Evolutionary conservation across 1,284 basidiomycete genomes (phyloP).

Genomic region (Hortiboletus rubellus): DNA sequence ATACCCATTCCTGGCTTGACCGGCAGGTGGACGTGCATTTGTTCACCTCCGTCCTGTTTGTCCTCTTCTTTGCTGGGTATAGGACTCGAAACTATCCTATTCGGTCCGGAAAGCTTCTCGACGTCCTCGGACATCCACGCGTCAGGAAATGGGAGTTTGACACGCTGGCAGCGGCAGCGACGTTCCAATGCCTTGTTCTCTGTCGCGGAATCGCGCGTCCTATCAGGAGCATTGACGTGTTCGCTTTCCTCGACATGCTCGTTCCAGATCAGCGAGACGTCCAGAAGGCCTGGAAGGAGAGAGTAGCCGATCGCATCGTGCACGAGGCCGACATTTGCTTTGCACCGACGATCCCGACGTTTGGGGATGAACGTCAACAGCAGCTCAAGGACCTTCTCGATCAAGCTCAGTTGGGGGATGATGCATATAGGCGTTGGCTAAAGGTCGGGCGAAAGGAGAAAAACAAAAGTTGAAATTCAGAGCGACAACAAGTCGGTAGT

Average conservation of each 20-base stretch:
- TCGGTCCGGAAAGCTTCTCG: slow-evolving; percentile 2
- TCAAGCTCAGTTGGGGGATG: neutral
- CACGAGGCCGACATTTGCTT: neutral
- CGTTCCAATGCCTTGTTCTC: slow-evolving; percentile 10
- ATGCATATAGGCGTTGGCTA: neutral
- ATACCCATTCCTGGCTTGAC: too few relatives aligned
- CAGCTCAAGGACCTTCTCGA: neutral
- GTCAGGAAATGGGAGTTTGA: slow-evolving; percentile 12
- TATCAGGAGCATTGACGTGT: neutral
- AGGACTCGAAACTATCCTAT: neutral
- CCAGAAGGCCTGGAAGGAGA: neutral
- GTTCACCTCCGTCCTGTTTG: neutral
- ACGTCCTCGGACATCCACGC: slow-evolving; percentile 5
- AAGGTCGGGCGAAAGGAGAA: too few relatives aligned
- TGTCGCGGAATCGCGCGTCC: slow-evolving; percentile 6
- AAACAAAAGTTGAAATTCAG: too few relatives aligned
- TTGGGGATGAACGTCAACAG: neutral
- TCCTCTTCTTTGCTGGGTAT: neutral
- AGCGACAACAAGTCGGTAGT: too few relatives aligned
- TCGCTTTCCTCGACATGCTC: neutral
- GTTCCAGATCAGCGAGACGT: neutral
- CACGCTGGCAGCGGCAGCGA: neutral
- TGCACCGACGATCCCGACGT: neutral
- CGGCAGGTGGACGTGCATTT: too few relatives aligned
- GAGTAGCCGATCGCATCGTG: neutral